Percentiles rank a stretch among this genome's conserved stretches.
Conservation (phyloP, 176 grass and related monocot genomes). For the Paspalum notatum region DNA sequence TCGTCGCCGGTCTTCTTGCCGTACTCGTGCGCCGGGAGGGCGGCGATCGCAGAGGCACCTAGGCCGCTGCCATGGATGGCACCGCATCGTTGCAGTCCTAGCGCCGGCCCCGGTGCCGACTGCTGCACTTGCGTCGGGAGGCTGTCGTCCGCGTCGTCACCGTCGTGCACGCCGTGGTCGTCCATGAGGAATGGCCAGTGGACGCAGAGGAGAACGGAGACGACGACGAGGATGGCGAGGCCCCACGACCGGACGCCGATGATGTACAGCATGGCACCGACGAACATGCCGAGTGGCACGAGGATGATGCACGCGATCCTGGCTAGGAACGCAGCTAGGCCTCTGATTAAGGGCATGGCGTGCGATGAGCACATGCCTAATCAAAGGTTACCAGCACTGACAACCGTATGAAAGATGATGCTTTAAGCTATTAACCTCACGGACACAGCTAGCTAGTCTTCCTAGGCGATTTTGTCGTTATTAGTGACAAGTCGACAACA, state of each 20-base stretch:
- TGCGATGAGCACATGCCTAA: too few species aligned
- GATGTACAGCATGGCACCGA: background rate
- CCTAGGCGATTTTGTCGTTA: too few species aligned
- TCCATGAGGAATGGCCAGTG: background rate
- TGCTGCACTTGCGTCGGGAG: background rate
- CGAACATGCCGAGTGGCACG: background rate
- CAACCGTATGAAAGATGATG: too few species aligned
- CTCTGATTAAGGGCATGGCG: too few species aligned
- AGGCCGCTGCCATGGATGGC: background rate
- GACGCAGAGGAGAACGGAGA: background rate
- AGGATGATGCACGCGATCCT: background rate
- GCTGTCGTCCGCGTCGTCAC: background rate
- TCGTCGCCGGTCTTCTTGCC: conserved; percentile 24
- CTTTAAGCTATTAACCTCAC: too few species aligned
- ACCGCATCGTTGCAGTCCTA: background rate
- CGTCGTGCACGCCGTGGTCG: background rate
- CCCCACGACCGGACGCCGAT: background rate
- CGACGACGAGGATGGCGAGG: background rate
- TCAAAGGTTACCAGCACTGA: too few species aligned
- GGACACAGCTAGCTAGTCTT: too few species aligned
- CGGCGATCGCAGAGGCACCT: background rate
- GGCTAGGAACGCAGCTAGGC: background rate
- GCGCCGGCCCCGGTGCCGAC: background rate
- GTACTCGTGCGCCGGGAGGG: conserved; percentile 32
- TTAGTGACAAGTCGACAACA: too few species aligned